phyloP scores from a whole-genome alignment of 164 flowering plant genomes.

The Piper longum region DNA sequence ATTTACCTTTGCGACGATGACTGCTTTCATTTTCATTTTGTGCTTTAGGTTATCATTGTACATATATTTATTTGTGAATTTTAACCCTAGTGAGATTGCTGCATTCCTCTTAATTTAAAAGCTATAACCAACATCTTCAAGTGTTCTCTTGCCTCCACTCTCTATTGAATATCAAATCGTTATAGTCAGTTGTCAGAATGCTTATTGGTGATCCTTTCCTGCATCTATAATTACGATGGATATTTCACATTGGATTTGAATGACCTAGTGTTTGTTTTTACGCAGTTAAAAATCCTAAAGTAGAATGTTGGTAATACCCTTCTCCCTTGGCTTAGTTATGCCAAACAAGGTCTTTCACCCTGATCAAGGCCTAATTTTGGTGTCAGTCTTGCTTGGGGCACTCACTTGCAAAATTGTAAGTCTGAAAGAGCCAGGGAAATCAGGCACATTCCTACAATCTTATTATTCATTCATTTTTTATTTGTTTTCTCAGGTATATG shows the following conservation, averaged over 20 bases:
- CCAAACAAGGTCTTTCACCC: neutral
- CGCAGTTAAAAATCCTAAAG: neutral
- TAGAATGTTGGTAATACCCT: conserved; percentile 1
- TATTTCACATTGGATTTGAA: neutral
- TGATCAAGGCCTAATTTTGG: conserved; percentile 1
- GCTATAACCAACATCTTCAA: too few species aligned
- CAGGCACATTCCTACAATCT: too few species aligned
- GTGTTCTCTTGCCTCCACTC: too few species aligned
- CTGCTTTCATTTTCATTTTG: too few species aligned
- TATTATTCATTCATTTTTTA: neutral
- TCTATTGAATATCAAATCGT: too few species aligned
- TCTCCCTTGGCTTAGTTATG: neutral
- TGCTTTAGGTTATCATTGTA: too few species aligned
- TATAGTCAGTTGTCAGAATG: neutral
- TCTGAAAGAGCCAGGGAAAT: neutral
- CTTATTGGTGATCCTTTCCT: neutral
- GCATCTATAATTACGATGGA: neutral
- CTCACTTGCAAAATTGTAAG: conserved; percentile 20
- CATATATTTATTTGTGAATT: too few species aligned
- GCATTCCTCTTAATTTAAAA: too few species aligned
- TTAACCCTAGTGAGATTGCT: too few species aligned
- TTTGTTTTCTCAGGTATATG: conserved; percentile 32
- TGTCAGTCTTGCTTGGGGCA: conserved; percentile 11
- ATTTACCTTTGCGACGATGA: too few species aligned
- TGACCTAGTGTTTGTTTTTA: neutral